Percentiles rank a stretch among this genome's conserved stretches.
These are phyloP conservation scores for Lyophyllum decastes DNA, from an alignment of 768 basidiomycete species.

Conservation along the genomic window DNA sequence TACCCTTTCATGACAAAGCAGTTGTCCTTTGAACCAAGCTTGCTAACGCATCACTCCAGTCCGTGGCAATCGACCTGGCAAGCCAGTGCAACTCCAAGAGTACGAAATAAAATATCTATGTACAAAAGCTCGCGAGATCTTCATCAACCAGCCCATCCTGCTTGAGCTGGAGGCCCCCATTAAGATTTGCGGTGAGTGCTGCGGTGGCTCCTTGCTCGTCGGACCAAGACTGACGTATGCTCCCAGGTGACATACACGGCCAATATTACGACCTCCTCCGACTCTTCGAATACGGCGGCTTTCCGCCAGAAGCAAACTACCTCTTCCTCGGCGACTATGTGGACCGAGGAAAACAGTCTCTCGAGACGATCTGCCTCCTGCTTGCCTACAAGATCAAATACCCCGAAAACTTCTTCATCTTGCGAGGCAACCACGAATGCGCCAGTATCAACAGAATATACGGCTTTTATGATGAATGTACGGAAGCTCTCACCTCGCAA, in stretches of 20 bases:
- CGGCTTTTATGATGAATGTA: conserved; percentile 99
- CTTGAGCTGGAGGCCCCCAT: conserved; percentile 98
- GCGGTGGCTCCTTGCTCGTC: conserved; percentile 18
- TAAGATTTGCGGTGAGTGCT: conserved; percentile 94
- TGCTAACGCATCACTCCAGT: conserved; percentile 48
- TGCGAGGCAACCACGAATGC: conserved; percentile 98
- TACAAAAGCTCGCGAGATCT: conserved; percentile 98
- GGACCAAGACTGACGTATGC: conserved; percentile 12
- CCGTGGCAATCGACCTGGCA: conserved; percentile 97
- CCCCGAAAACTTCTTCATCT: conserved; percentile 99
- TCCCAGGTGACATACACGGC: conserved; percentile 93
- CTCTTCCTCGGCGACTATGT: conserved; percentile 99
- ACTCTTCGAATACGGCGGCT: conserved; percentile 98
- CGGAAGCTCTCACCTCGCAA: conserved; percentile 32
- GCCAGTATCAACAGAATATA: conserved; percentile 99
- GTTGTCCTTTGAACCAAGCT: not conserved
- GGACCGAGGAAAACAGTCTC: conserved; percentile 97
- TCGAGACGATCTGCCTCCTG: conserved; percentile 99
- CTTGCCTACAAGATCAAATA: conserved; percentile 99
- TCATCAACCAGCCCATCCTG: conserved; percentile 98
- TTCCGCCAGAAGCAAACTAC: conserved; percentile 99
- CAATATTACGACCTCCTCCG: conserved; percentile 99
- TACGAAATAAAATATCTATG: conserved; percentile 99
- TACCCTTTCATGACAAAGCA: conserved; percentile 8
- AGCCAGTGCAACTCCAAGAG: conserved; percentile 96